Base-by-base conservation (phyloP, 1,139 yeast genomes). In the Suhomyces chickasaworum region DNA sequence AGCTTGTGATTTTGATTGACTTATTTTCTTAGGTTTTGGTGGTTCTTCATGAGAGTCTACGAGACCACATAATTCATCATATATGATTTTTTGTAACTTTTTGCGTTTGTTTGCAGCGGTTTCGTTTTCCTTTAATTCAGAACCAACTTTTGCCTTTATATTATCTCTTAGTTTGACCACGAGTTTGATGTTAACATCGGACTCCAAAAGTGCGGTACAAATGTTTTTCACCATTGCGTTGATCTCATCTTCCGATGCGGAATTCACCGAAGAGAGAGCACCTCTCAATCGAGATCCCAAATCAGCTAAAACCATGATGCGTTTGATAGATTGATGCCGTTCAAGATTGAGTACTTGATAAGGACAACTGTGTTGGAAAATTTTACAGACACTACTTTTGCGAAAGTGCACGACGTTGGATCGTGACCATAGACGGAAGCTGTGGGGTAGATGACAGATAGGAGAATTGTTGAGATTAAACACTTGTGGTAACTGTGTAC, bases 261-360 rank as follows among this genome's bases (percentile, higher is more conserved):
- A 64, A 16, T 70, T 80, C 68, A 61, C 78, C 65, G 54, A 56
- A 10, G 95, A 80, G 44, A 93, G 83, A 72, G 68, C 91, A 65
- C 63, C 90, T 80, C 64, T 89, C 64, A 93, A 86, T 52, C 96
- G 83, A 53, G 88, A 77, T 32, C 99, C 98, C 55, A 93, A 78
- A 69, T 93, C 98, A 51, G 97, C 97, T 61, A 93, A 81, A 59
- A 93, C 98, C 98, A 93, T 91, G 36, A 12, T 39, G 20, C 9
- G 3, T 13, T 21, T 27, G 17, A 39, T 41, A 17, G 21, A 23
- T 18, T 16, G 16, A 36, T 15, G 27, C 32, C 12, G 38, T 22
- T 5, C 21, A n/a, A 32, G 37, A 21, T 17, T 2, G 13, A 16
- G n/a, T 27, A 18, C 38, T 36, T 25, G 43, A 44, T 44, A 36